These are phyloP conservation scores for Aschersonia sp. DNA, from an alignment of 2,329 filamentous ascomycete species.

Conservation along the genomic window DNA sequence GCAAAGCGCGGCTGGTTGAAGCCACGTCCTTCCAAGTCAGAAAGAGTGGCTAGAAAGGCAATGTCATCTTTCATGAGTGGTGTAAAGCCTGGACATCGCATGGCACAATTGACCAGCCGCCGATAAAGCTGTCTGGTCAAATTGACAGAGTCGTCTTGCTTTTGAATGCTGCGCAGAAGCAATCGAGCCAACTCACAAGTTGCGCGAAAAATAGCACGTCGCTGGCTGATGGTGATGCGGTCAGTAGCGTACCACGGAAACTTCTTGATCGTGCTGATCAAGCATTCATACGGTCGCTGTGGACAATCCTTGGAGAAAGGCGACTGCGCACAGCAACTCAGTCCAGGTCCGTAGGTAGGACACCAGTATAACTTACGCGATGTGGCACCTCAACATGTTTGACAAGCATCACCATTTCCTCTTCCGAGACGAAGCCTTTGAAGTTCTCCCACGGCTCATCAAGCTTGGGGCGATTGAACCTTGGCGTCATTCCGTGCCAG, in stretches of 20 bases:
- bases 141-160: constrained; percentile 23
- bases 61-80: constrained; percentile 47
- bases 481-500: constrained; percentile 36
- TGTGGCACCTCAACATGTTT: constrained; percentile 48
- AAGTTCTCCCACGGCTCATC: constrained; percentile 36
- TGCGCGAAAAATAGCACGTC: constrained; percentile 35
- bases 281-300: constrained; percentile 49
- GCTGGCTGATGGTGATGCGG: constrained; percentile 41
- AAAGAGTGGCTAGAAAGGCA: constrained; percentile 24
- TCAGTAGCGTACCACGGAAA: constrained; percentile 47
- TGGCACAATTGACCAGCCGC: constrained; percentile 34
- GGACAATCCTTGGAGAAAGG: constrained; percentile 45
- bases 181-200: constrained; percentile 32
- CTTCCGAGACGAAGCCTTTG: constrained; percentile 43
- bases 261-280: constrained; percentile 49
- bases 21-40: constrained; percentile 17
- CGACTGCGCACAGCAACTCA: constrained; percentile 23
- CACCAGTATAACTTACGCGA: constrained; percentile 32
- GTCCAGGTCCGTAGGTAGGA: neutral
- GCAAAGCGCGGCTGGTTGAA: constrained; percentile 34
- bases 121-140: constrained; percentile 37
- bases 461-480: constrained; percentile 17
- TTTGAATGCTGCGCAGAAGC: constrained; percentile 26
- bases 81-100: constrained; percentile 47
- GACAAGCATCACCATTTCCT: constrained; percentile 48